phyloP scores from a whole-genome alignment of 495 filamentous ascomycete genomes.

The Cryomyces minteri region DNA sequence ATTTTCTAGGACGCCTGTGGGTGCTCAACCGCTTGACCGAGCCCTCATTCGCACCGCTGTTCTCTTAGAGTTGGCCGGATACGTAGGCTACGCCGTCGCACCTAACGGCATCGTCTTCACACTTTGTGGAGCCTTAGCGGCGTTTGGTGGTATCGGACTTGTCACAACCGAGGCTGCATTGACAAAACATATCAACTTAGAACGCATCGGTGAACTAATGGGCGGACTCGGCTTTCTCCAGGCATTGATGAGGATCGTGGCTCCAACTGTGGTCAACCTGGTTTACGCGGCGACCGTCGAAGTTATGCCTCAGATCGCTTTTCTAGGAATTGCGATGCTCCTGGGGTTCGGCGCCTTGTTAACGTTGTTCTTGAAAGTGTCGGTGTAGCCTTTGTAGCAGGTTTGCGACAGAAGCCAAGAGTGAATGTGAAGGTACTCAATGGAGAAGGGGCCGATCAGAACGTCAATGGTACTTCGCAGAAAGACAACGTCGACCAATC shows the following conservation, averaged over 20 bases:
- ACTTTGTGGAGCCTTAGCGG: neutral
- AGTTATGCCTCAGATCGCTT: neutral
- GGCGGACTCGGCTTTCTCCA: constrained; percentile 1
- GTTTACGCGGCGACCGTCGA: neutral
- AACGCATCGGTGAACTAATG: neutral
- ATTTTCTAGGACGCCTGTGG: neutral
- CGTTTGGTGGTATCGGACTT: constrained; percentile 1
- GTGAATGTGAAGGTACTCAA: too few relatives aligned
- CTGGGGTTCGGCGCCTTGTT: neutral
- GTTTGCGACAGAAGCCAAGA: too few relatives aligned
- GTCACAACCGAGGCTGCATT: constrained; percentile 1
- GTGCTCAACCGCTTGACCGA: neutral
- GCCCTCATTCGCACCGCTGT: neutral
- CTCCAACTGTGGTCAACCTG: neutral
- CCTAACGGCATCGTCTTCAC: constrained; percentile 2
- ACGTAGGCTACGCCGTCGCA: constrained; percentile 1
- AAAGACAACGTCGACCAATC: too few relatives aligned
- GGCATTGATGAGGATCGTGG: constrained; percentile 1
- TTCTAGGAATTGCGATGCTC: neutral
- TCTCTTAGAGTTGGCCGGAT: constrained; percentile 1
- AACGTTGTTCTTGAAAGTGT: too few relatives aligned
- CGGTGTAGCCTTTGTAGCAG: too few relatives aligned
- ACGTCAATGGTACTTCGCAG: too few relatives aligned
- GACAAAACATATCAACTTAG: neutral
- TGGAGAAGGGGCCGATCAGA: too few relatives aligned